phyloP scores from a whole-genome alignment of 108 stramenopile genomes.

The Poteriospumella lacustris region DNA sequence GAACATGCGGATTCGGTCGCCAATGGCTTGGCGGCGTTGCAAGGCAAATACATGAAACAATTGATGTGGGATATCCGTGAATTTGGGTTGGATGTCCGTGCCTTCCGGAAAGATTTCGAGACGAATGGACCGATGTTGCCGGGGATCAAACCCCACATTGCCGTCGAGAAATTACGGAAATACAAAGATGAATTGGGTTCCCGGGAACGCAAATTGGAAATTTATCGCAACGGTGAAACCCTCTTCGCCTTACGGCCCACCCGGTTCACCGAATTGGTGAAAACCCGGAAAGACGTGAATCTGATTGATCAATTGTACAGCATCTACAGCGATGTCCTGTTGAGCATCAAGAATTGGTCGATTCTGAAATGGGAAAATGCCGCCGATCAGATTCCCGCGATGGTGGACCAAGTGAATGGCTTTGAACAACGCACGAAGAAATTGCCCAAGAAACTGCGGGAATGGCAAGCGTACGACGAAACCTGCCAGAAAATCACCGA shows the following conservation, averaged over 20 bases:
- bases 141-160: conserved; percentile 11
- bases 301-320: conserved; percentile 59
- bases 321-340: conserved; percentile 56
- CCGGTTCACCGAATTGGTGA: conserved; percentile 46
- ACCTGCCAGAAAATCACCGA: conserved; percentile 40
- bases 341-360: conserved; percentile 41
- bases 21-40: conserved; percentile 42
- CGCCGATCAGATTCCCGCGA: conserved; percentile 37
- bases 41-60: conserved; percentile 57
- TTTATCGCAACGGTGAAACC: conserved; percentile 54
- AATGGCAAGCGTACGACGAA: conserved; percentile 53
- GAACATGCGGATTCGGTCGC: conserved; percentile 56
- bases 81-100: conserved; percentile 36
- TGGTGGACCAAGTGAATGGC: conserved; percentile 41
- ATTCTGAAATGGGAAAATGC: conserved; percentile 46
- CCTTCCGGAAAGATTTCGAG: conserved; percentile 43
- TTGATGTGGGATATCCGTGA: conserved; percentile 52
- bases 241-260: conserved; percentile 59
- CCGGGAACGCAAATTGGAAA: conserved; percentile 56
- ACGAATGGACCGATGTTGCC: conserved; percentile 35
- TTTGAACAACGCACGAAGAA: conserved; percentile 53
- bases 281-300: conserved; percentile 56
- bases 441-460: conserved; percentile 54
- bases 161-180: conserved; percentile 50
- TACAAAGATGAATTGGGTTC: conserved; percentile 58